These are phyloP conservation scores for Cladosporium sp. DNA, from an alignment of 2,329 filamentous ascomycete species.

Conservation along the genomic window DNA sequence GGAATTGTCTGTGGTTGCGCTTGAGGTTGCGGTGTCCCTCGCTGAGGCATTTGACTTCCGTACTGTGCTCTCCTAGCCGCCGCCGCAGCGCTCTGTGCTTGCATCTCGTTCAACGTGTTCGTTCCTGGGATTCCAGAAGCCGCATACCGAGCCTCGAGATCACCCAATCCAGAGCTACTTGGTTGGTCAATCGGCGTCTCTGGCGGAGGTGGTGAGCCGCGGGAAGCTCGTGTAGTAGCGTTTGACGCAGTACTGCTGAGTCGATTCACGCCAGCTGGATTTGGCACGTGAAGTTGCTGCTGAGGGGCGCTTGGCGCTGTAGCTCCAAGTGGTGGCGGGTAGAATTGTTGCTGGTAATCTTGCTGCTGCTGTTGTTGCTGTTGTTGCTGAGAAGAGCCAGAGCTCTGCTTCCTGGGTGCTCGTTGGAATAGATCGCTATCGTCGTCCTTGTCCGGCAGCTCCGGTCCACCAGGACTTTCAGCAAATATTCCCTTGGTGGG, in stretches of 20 bases:
- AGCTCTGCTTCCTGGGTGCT: constrained; percentile 39
- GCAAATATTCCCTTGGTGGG: constrained; percentile 71
- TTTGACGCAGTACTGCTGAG: constrained; percentile 82
- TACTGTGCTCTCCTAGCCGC: constrained; percentile 80
- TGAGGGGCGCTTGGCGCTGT: constrained; percentile 18
- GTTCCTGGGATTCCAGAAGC: constrained; percentile 86
- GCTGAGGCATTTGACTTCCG: constrained; percentile 37
- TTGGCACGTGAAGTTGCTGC: constrained; percentile 47
- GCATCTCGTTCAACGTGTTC: constrained; percentile 72
- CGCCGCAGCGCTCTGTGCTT: constrained; percentile 73
- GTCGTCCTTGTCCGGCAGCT: constrained; percentile 65
- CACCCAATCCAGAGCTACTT: constrained; percentile 45
- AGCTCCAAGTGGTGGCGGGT: constrained; percentile 47
- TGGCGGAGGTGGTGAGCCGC: constrained; percentile 90
- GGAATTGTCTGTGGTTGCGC: constrained; percentile 33
- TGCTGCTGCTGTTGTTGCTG: constrained; percentile 14
- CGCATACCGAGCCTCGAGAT: constrained; percentile 88
- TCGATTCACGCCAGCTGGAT: constrained; percentile 54
- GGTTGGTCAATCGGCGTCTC: constrained; percentile 71
- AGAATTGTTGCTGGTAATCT: constrained; percentile 53
- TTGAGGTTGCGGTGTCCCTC: constrained; percentile 32
- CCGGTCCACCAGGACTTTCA: constrained; percentile 70
- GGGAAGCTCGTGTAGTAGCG: constrained; percentile 84
- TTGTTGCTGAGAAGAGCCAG: constrained; percentile 2
- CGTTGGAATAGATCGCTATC: constrained; percentile 70